A percentile compares a stretch with the other conserved stretches of the same genome.
Conservation (phyloP, 139 green algal genomes). For the Coelastrella sp. region DNA sequence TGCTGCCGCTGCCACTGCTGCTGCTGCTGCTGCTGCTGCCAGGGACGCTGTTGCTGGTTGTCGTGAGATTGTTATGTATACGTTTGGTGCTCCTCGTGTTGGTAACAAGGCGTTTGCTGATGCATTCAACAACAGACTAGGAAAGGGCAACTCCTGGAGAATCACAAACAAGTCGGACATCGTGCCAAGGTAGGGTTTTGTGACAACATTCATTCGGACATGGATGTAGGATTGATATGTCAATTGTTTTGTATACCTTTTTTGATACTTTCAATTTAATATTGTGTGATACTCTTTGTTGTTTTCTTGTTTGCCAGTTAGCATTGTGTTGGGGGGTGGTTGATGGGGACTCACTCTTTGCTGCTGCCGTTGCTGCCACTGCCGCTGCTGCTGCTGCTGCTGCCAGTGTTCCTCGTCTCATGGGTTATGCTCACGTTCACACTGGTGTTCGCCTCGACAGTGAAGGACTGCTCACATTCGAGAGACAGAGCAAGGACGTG, state of each 20-base stretch:
- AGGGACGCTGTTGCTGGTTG: slow-evolving; percentile 6
- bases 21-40: not conserved
- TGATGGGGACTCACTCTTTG: not conserved
- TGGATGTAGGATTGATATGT: not conserved
- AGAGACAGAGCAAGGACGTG: slow-evolving; percentile 53
- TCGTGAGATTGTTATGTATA: slow-evolving; percentile 74
- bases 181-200: slow-evolving; percentile 51
- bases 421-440: slow-evolving; percentile 82
- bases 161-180: slow-evolving; percentile 81
- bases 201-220: not conserved
- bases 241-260: not conserved
- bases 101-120: slow-evolving; percentile 81
- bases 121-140: slow-evolving; percentile 69
- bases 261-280: not conserved
- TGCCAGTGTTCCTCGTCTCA: slow-evolving; percentile 71
- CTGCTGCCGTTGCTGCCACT: not conserved
- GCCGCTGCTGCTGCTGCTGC: not conserved
- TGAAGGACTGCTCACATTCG: slow-evolving; percentile 33
- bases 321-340: too few species aligned
- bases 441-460: slow-evolving; percentile 57
- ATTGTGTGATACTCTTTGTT: too few species aligned
- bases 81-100: slow-evolving; percentile 84
- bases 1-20: not conserved
- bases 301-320: too few species aligned
- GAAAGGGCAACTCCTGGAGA: slow-evolving; percentile 67